Evolutionary conservation across 164 flowering plant genomes (phyloP), one percentile per base, ranked within the genome.

Genomic region (Dillenia suffruticosa): DNA sequence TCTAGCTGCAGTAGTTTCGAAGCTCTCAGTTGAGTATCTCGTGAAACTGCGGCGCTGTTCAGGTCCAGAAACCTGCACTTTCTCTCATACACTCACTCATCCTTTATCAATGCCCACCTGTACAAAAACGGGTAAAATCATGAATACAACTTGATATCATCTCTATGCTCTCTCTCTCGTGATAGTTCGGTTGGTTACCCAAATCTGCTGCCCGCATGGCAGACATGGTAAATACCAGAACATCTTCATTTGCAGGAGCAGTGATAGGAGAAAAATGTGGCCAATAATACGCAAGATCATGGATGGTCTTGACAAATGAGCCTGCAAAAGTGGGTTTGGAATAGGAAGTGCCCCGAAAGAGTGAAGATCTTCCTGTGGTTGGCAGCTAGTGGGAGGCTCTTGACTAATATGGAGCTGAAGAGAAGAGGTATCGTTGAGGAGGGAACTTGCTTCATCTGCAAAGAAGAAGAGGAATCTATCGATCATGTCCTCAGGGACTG

Each of bases 51-150:
- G 32, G 75, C 46, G n/a, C 72, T 76, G 45, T 68, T 77, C 8
- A 70, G 3, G 0, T 0, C 0, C 57, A 82, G 44, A 60, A 71
- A 82, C 9, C 0, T 9, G 14, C 1, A 9, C 78, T 88, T 82
- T 45, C 65, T 83, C 10, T 73, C 26, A 16, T 82, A 79, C 12
- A 90, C 80, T 0, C 24, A 68, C 57, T 75, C 68, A 54, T 89
- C 93, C 70, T 79, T 89, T 40, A 85, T 62, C 59, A 90, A 4
- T 14, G 92, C 92, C 97, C 97, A 90, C 70, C 94, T 89, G 77
- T 14, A 19, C 10, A 49, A 15, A 12, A 15, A 45, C n/a, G 17
- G 43, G 14, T 16, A 46, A 22, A 48, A 14, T 50, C 19, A 51
- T 14, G 40, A 26, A 26, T 26, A 26, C 40, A 2, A 26, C 40